A percentile compares a stretch with the other conserved stretches of the same genome.
phyloP scores from a whole-genome alignment of 75 land plant species.

The Sequoia sempervirens region DNA sequence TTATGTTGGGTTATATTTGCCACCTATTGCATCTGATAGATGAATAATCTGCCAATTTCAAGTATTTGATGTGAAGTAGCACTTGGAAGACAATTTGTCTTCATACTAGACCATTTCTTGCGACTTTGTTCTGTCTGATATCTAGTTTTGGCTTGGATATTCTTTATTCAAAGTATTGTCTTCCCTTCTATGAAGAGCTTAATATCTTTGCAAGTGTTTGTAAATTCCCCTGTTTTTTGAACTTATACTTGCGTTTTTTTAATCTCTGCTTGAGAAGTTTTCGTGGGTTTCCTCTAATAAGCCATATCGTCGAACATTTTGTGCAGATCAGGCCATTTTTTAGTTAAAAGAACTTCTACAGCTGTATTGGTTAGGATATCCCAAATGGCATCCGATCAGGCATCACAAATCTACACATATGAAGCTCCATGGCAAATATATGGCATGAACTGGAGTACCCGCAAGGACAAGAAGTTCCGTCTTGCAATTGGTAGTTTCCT shows the following conservation, averaged over 20 bases:
- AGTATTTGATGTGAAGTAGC: neutral
- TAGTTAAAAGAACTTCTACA: neutral
- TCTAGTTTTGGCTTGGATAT: neutral
- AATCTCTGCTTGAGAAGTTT: neutral
- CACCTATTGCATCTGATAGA: neutral
- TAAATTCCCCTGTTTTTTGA: neutral
- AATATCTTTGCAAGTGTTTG: neutral
- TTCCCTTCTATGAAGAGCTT: neutral
- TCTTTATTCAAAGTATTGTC: neutral
- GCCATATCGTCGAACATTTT: neutral
- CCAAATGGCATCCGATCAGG: conserved; percentile 8
- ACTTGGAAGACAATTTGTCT: neutral
- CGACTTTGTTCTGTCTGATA: neutral
- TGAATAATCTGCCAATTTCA: neutral
- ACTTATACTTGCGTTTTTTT: neutral
- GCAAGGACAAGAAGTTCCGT: conserved; percentile 53
- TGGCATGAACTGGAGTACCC: conserved; percentile 53
- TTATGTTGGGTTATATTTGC: neutral
- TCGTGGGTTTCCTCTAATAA: neutral
- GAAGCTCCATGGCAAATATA: conserved; percentile 51
- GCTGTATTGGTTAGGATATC: neutral
- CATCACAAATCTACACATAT: conserved; percentile 31
- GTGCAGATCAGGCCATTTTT: neutral
- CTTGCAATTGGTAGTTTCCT: conserved; percentile 44
- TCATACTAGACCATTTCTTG: neutral